Conservation (phyloP, 192 early-diverging fungal genomes). For the Backusella liffmaniae region DNA sequence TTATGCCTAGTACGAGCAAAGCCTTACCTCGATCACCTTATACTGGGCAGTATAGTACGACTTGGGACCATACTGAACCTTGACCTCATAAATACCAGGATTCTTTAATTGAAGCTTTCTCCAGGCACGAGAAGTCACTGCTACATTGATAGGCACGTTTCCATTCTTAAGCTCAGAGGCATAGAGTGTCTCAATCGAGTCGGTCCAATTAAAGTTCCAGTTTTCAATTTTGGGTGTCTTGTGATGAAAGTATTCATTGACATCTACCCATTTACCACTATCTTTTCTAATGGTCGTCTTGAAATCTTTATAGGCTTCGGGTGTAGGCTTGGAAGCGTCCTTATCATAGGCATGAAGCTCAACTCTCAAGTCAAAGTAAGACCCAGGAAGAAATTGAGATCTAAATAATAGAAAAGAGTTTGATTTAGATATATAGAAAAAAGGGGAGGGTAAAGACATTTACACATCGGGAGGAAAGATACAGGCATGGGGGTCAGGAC, state of each 20-base stretch:
- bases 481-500: slow-evolving; percentile 44
- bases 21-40: slow-evolving; percentile 35
- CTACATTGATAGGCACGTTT: slow-evolving; percentile 44
- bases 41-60: slow-evolving; percentile 45
- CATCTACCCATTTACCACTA: slow-evolving; percentile 34
- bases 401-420: slow-evolving; percentile 13
- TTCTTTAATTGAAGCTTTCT: slow-evolving; percentile 38
- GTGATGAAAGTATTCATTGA: slow-evolving; percentile 42
- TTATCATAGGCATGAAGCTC: slow-evolving; percentile 56
- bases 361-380: slow-evolving; percentile 60
- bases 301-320: slow-evolving; percentile 27
- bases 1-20: background rate
- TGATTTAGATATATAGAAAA: background rate
- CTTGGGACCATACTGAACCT: slow-evolving; percentile 49
- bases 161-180: slow-evolving; percentile 30
- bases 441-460: background rate
- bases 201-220: slow-evolving; percentile 53
- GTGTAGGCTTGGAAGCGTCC: slow-evolving; percentile 38
- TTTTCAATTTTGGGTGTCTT: slow-evolving; percentile 32
- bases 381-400: slow-evolving; percentile 56
- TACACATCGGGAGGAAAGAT: slow-evolving; percentile 51
- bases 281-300: slow-evolving; percentile 50
- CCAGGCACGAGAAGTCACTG: slow-evolving; percentile 50
- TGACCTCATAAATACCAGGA: slow-evolving; percentile 50
- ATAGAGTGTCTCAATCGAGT: slow-evolving; percentile 43